A percentile compares a stretch with the other conserved stretches of the same genome.
Evolutionary conservation across 139 green algal genomes (phyloP).

Genomic region (Micractinium sp.): DNA sequence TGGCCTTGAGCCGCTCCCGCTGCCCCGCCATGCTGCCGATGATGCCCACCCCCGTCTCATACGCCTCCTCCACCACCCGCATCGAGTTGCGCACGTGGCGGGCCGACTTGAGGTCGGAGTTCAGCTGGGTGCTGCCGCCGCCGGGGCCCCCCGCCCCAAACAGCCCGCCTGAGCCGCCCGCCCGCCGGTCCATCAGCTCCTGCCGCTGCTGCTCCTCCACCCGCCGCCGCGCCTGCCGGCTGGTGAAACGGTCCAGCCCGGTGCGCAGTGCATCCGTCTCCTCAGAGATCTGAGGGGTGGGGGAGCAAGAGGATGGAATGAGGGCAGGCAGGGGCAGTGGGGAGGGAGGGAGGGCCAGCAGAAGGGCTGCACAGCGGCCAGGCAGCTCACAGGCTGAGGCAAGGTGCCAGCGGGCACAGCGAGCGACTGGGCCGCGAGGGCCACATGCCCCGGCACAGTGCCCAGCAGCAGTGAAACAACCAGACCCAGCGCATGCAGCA

Average conservation of each 20-base stretch:
- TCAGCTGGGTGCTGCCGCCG: conserved; percentile 46
- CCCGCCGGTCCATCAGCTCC: conserved; percentile 71
- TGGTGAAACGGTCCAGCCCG: conserved; percentile 51
- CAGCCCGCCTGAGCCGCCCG: conserved; percentile 31
- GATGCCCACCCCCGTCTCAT: conserved; percentile 74
- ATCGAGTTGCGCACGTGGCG: conserved; percentile 67
- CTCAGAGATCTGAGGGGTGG: conserved; percentile 60
- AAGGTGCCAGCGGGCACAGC: no score
- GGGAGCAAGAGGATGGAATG: neutral
- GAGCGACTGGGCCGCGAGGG: no score
- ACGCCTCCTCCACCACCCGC: conserved; percentile 80
- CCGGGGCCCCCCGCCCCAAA: neutral
- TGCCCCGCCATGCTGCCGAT: conserved; percentile 78
- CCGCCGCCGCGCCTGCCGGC: conserved; percentile 41
- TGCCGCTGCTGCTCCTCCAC: conserved; percentile 67
- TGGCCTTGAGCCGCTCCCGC: conserved; percentile 84
- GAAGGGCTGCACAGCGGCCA: no score
- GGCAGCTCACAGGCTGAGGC: neutral
- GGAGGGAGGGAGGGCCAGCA: no score
- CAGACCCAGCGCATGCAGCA: neutral
- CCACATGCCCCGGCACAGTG: neutral
- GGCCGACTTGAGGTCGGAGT: conserved; percentile 61
- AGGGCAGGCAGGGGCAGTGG: neutral
- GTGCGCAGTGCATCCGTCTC: conserved; percentile 68
- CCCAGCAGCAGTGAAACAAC: neutral